Conservation (phyloP, 345 rosid genomes). For the Citrus sp. region DNA sequence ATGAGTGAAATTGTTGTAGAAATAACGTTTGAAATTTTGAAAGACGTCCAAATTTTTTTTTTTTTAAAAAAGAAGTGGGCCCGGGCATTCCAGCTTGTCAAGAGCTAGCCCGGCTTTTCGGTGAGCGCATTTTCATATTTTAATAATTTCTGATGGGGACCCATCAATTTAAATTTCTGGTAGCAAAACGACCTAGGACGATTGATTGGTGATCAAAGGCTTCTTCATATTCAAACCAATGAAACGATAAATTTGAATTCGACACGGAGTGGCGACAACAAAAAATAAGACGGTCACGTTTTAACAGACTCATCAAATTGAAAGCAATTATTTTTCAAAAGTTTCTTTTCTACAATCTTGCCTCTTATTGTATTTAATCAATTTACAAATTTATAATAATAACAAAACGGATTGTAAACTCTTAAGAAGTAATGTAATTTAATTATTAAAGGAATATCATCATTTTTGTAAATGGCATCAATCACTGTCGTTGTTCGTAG, state of each 20-base stretch:
- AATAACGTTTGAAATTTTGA: too few relatives aligned
- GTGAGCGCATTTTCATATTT: slow-evolving; percentile 29
- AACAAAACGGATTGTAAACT: neutral
- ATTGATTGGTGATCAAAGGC: slow-evolving; percentile 16
- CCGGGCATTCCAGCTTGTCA: neutral
- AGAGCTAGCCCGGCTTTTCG: slow-evolving; percentile 16
- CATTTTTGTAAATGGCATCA: too few relatives aligned
- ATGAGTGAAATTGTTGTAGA: too few relatives aligned
- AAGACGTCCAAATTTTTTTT: too few relatives aligned
- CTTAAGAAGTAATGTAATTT: neutral
- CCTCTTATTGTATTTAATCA: neutral
- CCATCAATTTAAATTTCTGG: slow-evolving; percentile 20
- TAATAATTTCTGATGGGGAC: neutral
- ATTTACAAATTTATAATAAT: neutral
- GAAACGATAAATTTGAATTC: slow-evolving; percentile 9
- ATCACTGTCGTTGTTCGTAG: too few relatives aligned
- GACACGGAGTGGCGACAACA: neutral
- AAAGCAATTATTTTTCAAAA: slow-evolving; percentile 4
- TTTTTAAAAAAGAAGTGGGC: neutral
- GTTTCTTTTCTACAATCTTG: neutral
- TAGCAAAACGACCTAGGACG: neutral
- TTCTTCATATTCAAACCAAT: slow-evolving; percentile 21
- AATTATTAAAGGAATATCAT: too few relatives aligned
- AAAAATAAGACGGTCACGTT: too few relatives aligned
- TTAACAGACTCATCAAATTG: neutral